A percentile compares a stretch with the other conserved stretches of the same genome.
These are phyloP conservation scores for Sporobolomyces roseus DNA, from an alignment of 768 basidiomycete genomes.

Conservation along the genomic window DNA sequence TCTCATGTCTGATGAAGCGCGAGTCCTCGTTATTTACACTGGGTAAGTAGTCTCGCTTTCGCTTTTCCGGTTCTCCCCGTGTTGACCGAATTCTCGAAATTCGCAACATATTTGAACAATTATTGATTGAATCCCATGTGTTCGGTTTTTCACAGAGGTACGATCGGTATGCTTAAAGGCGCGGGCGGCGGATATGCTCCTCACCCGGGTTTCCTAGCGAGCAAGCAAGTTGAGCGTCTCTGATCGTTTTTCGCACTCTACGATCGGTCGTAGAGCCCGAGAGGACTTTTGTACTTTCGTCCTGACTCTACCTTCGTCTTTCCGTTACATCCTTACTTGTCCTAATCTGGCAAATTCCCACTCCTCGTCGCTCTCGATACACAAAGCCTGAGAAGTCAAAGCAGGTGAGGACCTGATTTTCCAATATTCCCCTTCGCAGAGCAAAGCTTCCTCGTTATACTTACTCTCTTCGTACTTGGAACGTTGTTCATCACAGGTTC, in stretches of 20 bases:
- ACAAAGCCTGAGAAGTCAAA: slow-evolving; percentile 22
- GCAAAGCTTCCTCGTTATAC: too few relatives aligned
- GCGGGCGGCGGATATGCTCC: slow-evolving; percentile 53
- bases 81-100: too few relatives aligned
- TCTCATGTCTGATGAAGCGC: slow-evolving; percentile 62
- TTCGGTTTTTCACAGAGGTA: slow-evolving; percentile 55
- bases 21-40: slow-evolving; percentile 83
- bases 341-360: too few relatives aligned
- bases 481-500: slow-evolving; percentile 57
- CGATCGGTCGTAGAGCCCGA: not conserved
- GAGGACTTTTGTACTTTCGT: not conserved
- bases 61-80: not conserved
- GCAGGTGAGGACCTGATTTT: too few relatives aligned
- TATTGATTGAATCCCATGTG: too few relatives aligned
- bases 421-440: too few relatives aligned
- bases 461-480: not conserved
- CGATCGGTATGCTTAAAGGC: slow-evolving; percentile 55
- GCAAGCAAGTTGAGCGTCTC: slow-evolving; percentile 21
- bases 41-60: slow-evolving; percentile 46
- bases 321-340: not conserved
- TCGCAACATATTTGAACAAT: too few relatives aligned
- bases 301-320: not conserved
- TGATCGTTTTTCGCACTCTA: not conserved
- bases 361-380: not conserved
- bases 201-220: slow-evolving; percentile 80